phyloP scores from a whole-genome alignment of 257 asterid genomes.

The Solanum bukasovii region DNA sequence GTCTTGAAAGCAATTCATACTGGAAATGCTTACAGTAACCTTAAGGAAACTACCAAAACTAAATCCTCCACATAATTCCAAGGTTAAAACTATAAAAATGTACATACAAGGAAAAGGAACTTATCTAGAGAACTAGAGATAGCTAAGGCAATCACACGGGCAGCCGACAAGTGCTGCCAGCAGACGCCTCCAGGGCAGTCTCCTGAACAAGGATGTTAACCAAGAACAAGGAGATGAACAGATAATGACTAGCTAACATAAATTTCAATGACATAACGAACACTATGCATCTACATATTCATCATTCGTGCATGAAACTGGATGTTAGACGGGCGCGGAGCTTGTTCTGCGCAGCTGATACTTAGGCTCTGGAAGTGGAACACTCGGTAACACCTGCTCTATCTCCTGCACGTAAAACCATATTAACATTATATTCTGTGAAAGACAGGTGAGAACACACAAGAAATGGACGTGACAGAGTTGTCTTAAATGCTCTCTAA shows the following conservation, averaged over 20 bases:
- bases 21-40: neutral
- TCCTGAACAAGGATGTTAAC: neutral
- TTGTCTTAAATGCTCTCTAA: neutral
- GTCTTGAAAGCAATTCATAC: neutral
- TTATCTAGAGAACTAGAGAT: neutral
- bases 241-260: neutral
- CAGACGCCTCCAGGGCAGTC: neutral
- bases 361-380: constrained; percentile 31
- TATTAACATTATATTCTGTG: neutral
- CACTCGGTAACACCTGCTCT: constrained; percentile 22
- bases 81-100: constrained; percentile 16
- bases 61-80: neutral
- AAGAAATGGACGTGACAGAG: neutral
- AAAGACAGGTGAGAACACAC: neutral
- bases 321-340: constrained; percentile 24
- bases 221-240: neutral
- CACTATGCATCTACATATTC: constrained; percentile 9
- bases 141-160: neutral
- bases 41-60: neutral
- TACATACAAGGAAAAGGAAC: constrained; percentile 7
- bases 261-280: neutral
- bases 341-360: constrained; percentile 42
- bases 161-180: neutral
- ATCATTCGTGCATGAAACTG: neutral
- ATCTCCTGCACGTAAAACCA: constrained; percentile 19